Evolutionary conservation across 352 stramenopile genomes (phyloP).

Genomic region (Aphanomyces invadans): DNA sequence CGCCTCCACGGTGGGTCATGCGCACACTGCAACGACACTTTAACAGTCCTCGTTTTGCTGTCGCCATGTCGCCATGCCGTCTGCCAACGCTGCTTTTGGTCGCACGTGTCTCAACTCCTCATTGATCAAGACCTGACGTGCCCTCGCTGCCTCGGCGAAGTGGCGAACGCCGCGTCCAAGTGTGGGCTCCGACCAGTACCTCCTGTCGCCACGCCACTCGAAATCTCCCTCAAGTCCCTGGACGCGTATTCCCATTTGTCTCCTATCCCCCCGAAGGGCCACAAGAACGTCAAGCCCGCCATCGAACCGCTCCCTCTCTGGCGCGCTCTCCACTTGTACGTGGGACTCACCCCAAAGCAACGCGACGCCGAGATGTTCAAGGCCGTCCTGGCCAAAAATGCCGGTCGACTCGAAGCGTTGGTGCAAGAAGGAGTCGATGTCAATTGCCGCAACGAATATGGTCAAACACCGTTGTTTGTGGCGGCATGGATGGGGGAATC

Average conservation of each 20-base stretch:
- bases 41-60: not conserved
- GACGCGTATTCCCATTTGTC: not conserved
- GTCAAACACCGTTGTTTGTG: conserved; percentile 18
- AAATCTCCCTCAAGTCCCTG: not conserved
- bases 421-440: conserved; percentile 9
- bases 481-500: conserved; percentile 10
- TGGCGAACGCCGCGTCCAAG: not conserved
- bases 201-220: not conserved
- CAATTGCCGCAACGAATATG: conserved; percentile 23
- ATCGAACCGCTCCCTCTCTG: conserved; percentile 7
- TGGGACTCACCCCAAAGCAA: conserved; percentile 6
- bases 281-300: conserved; percentile 10
- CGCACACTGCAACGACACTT: not conserved
- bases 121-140: conserved; percentile 21
- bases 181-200: not conserved
- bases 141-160: not conserved
- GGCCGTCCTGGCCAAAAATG: conserved; percentile 9
- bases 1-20: not conserved
- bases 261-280: conserved; percentile 4
- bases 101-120: conserved; percentile 1
- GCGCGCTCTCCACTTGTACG: conserved; percentile 14
- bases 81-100: conserved; percentile 19
- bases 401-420: not conserved
- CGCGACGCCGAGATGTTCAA: conserved; percentile 25
- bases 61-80: conserved; percentile 12